A percentile compares a stretch with the other conserved stretches of the same genome.
Evolutionary conservation across 2,329 filamentous ascomycete species (phyloP).

Genomic region (Hypoxylon sp.): DNA sequence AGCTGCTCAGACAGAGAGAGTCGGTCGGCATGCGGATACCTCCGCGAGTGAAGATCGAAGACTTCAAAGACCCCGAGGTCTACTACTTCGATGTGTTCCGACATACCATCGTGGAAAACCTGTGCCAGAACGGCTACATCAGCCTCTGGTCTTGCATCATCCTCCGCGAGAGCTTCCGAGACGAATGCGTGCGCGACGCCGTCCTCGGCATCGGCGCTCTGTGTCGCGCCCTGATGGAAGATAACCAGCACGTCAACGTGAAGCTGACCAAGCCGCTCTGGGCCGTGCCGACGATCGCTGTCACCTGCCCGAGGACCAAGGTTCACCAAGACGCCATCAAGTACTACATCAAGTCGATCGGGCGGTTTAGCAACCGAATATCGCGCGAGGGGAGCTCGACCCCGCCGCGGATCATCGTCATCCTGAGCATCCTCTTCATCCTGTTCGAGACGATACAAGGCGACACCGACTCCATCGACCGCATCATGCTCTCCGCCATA

Average conservation of each 20-base stretch:
- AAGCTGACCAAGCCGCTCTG: slow-evolving; percentile 6
- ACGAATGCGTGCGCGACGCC: slow-evolving; percentile 32
- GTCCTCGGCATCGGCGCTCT: slow-evolving; percentile 31
- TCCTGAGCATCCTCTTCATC: slow-evolving; percentile 31
- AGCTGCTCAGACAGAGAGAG: neutral
- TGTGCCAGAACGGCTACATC: slow-evolving; percentile 29
- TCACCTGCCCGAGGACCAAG: slow-evolving; percentile 1
- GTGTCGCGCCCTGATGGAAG: slow-evolving; percentile 23
- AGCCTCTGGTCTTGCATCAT: slow-evolving; percentile 31
- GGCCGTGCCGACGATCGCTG: slow-evolving; percentile 10
- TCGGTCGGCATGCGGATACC: neutral
- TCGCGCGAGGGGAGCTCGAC: slow-evolving; percentile 14
- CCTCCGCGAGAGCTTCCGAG: slow-evolving; percentile 29
- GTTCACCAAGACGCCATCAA: slow-evolving; percentile 27
- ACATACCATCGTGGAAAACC: slow-evolving; percentile 21
- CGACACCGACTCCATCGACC: slow-evolving; percentile 25
- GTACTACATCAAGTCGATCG: slow-evolving; percentile 28
- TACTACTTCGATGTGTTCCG: slow-evolving; percentile 32
- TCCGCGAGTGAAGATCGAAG: neutral
- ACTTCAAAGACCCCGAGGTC: slow-evolving; percentile 19
- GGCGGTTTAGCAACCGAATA: slow-evolving; percentile 18
- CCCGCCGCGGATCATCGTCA: slow-evolving; percentile 21
- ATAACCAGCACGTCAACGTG: neutral
- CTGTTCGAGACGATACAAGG: slow-evolving; percentile 34
- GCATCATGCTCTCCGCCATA: slow-evolving; percentile 19